Evolutionary conservation across 2,329 filamentous ascomycete genomes (phyloP), one percentile per base, ranked within the genome.

Genomic region (Colletotrichum eleusines): DNA sequence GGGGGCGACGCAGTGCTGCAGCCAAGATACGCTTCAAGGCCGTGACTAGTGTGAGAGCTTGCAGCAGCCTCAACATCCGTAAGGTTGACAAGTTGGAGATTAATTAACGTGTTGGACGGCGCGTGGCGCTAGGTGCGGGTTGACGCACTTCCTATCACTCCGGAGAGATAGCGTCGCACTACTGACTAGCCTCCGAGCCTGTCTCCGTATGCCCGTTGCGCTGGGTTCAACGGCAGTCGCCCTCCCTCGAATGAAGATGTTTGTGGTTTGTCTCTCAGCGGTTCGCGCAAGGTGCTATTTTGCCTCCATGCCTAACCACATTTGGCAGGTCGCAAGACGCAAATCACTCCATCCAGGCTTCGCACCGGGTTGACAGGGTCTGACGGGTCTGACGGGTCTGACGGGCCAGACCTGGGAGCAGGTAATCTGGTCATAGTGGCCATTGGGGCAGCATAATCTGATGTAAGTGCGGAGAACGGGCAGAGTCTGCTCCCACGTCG

Each of bases 151-250:
- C 51, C 35, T 50, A 20, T 63, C 53, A 55, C 64, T 69, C 69
- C 64, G 69, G 69, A 63, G 31, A 46, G 69, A 71, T 69, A 71
- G 54, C 40, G 69, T 63, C 69, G 69, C 69, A 71, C 64, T 50
- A 71, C 46, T 69, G 64, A 63, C 58, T 69, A 71, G 64, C 23
- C 44, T 53, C 44, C 63, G 54, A 71, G 69, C 64, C 69, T 63
- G 69, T 71, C 64, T 57, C 64, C 44, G 12, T 58, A 53, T 59
- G 38, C 42, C 64, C 64, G 26, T n/a, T 40, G 46, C 26, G 23
- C 33, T 60, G 58, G 58, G 48, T 16, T 63, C 31, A 53, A n/a
- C 58, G 38, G 31, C 26, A 26, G 33, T 55, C 33, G 4, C 63
- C 57, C 50, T 35, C 57, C 51, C 42, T 42, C 59, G 67, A 69